Base-by-base conservation (phyloP, 768 basidiomycete genomes). In the Fomitopsis serialis region DNA sequence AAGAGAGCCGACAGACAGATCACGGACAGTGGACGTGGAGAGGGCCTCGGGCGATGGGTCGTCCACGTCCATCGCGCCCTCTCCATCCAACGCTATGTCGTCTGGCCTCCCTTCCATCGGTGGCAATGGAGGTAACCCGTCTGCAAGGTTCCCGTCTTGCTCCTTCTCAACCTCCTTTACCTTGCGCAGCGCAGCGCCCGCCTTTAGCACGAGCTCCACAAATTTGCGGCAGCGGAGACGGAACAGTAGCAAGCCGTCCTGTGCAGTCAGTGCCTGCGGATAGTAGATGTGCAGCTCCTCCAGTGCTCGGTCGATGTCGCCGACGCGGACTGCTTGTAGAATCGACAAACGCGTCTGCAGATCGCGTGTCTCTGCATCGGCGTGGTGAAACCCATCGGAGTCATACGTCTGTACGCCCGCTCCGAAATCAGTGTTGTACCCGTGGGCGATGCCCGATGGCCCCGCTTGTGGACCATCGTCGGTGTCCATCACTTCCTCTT, bases 181-280 rank as follows among this genome's bases (percentile, higher is more conserved):
- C 59, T 71, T 76, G 70, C 86, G 85, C 72, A 82, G 80, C 55
- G 87, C 70, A 56, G 85, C 87, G 5, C 81, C 77, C 10, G 88
- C 82, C 58, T 84, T 80, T 59, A 92, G 63, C 13, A 90, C 79
- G 25, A 92, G 77, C 67, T 94, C 92, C 43, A 94, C 83, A 61
- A 94, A 92, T 68, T 87, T 89, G 61, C 90, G 78, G 69, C 90
- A 91, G 23, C 85, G 80, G 60, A 95, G 69, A 66, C 88, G 89
- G 74, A 93, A 89, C n/a, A 79, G 68, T 70, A 93, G 78, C 15
- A 89, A 71, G 9, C 85, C 84, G 36, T 79, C 77, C 50, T 90
- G 85, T 24, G 78, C 78, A 54, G 78, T 78, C 22, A 94, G 72
- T 6, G 86, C 89, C 3, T 69, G 61, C 0, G 89, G 84, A 63